Conservation (phyloP, 805 yeast genomes). For the Nakazawaea holstii region DNA sequence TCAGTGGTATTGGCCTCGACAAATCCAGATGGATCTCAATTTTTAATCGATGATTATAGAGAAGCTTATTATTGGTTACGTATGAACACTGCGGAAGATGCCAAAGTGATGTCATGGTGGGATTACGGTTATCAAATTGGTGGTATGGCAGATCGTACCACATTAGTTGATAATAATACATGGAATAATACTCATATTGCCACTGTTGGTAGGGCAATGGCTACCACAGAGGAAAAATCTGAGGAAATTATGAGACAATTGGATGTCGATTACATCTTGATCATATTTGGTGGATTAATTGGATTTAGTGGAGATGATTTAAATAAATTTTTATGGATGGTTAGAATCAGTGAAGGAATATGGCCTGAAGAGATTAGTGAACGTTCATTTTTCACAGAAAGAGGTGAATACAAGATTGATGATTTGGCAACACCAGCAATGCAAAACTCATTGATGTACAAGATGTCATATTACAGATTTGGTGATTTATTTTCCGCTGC, state of each 20-base stretch:
- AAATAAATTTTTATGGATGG: slow-evolving; percentile 98
- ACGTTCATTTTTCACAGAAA: slow-evolving; percentile 72
- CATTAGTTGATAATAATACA: slow-evolving; percentile 96
- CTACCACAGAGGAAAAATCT: slow-evolving; percentile 80
- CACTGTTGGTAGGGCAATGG: slow-evolving; percentile 97
- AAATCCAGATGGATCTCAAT: slow-evolving; percentile 78
- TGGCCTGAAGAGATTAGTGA: slow-evolving; percentile 99
- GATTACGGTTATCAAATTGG: slow-evolving; percentile 99
- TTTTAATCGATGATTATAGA: slow-evolving; percentile 91
- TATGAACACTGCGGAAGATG: slow-evolving; percentile 95
- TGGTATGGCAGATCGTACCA: slow-evolving; percentile 99
- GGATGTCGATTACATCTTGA: slow-evolving; percentile 91
- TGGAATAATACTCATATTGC: slow-evolving; percentile 99
- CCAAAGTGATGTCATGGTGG: slow-evolving; percentile 99
- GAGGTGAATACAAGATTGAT: slow-evolving; percentile 89
- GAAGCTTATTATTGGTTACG: slow-evolving; percentile 99
- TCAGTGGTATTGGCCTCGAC: slow-evolving; percentile 89
- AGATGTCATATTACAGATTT: slow-evolving; percentile 87
- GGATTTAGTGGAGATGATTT: slow-evolving; percentile 96
- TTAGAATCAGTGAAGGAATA: slow-evolving; percentile 95
- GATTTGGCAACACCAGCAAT: slow-evolving; percentile 75
- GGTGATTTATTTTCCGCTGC: slow-evolving; percentile 56
- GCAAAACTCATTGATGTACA: slow-evolving; percentile 89
- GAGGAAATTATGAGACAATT: slow-evolving; percentile 84
- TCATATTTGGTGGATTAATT: slow-evolving; percentile 89